Evolutionary conservation across 768 basidiomycete genomes (phyloP), one percentile per base, ranked within the genome.

Genomic region (Aureoboletus auriporus): DNA sequence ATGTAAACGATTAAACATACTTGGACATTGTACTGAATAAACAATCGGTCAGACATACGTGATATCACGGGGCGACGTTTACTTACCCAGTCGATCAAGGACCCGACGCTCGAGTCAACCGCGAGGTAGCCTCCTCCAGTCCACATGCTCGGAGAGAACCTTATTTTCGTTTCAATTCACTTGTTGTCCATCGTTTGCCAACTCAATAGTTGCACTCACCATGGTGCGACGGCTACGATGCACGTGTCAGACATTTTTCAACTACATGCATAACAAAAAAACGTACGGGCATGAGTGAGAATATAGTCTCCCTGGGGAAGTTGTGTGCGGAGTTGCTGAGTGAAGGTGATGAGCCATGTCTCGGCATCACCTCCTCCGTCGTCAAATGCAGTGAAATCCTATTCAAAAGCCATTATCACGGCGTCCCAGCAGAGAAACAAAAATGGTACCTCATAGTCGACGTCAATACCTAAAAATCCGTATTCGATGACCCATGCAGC

Each of bases 401-500:
- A 20, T 26, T 3, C 37, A 23, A 9, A 27, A 35, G 4, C 37
- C 9, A 35, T 12, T 12, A 23, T 34, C 51, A 23, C 11, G 30
- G 17, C 12, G 4, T 26, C 8, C 30, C 11, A 12, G 8, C 40
- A 17, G 26, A 38, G 27, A 3, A 26, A 9, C 2, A 6, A 4
- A 11, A 12, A n/a, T 12, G 14, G 23, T 26, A 68, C 72, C 61
- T 75, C 79, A 39, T 79, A 81, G 58, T 81, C 80, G 50, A 80
- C 69, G 44, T 81, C 79, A 5, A 79, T 69, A 34, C 79, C 79
- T 44, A 73, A 70, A 14, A 80, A 40, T 8, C 65, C 63, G 46
- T 76, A 80, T 49, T 74, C 14, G 31, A 60, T 71, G 30, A 80
- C 79, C 68, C 69, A 78, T 1, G 65, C 58, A 4, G 76, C 76